A percentile compares a stretch with the other conserved stretches of the same genome.
Evolutionary conservation across 805 yeast species (phyloP).

Genomic region (Starmerella floricola): DNA sequence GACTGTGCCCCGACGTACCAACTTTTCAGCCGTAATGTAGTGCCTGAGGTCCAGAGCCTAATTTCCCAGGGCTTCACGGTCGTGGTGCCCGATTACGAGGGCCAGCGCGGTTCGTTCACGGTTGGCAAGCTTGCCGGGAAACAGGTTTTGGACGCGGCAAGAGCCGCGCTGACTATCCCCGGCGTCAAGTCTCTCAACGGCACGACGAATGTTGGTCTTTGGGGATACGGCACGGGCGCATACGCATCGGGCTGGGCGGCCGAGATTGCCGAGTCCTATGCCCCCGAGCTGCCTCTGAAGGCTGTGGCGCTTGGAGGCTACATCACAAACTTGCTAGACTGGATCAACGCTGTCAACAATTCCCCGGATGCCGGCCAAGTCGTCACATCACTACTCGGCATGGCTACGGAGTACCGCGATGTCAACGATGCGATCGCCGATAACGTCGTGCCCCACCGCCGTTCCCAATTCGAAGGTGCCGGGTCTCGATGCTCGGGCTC

Average conservation of each 20-base stretch:
- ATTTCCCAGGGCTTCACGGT: conserved; percentile 20
- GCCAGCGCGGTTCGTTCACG: conserved; percentile 18
- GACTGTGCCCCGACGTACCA: conserved; percentile 23
- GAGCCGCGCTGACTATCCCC: conserved; percentile 21
- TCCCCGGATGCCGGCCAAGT: conserved; percentile 23
- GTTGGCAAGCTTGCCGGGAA: conserved; percentile 24
- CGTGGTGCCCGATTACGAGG: conserved; percentile 24
- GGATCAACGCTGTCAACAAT: conserved; percentile 16
- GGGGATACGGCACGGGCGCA: conserved; percentile 27
- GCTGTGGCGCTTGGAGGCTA: conserved; percentile 23
- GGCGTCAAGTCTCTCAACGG: conserved; percentile 12
- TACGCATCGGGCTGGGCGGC: conserved; percentile 24
- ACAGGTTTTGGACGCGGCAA: conserved; percentile 24
- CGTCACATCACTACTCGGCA: conserved; percentile 24
- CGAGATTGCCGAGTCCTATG: conserved; percentile 19
- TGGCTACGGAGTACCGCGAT: conserved; percentile 24
- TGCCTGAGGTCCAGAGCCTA: conserved; percentile 15
- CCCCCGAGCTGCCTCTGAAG: conserved; percentile 22
- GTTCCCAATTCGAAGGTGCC: conserved; percentile 14
- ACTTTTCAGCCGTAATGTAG: conserved; percentile 10
- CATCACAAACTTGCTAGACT: conserved; percentile 19
- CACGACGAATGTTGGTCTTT: conserved; percentile 17
- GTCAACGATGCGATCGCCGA: conserved; percentile 14
- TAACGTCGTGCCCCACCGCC: conserved; percentile 10
- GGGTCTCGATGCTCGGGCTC: conserved; percentile 14